Evolutionary conservation across 2,329 filamentous ascomycete genomes (phyloP).

Genomic region (Aspergillus sp.): DNA sequence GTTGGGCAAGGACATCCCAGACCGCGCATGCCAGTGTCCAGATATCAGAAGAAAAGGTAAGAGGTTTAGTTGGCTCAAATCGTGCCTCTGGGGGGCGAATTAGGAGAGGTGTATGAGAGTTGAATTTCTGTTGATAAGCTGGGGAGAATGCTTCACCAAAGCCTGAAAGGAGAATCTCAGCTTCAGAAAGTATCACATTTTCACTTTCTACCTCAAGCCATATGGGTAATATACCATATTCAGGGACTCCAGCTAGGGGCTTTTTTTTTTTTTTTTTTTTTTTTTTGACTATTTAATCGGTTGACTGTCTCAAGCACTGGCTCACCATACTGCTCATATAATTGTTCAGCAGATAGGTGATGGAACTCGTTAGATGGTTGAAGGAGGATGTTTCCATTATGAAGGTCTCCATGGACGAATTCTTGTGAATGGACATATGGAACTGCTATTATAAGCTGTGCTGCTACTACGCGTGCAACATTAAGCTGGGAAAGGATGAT

Average conservation of each 20-base stretch:
- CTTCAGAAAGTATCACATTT: slow-evolving; percentile 13
- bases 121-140: slow-evolving; percentile 1
- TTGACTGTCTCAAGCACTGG: slow-evolving; percentile 13
- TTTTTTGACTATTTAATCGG: slow-evolving; percentile 11
- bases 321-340: slow-evolving; percentile 14
- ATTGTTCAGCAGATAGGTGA: slow-evolving; percentile 11
- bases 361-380: slow-evolving; percentile 10
- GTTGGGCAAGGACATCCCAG: slow-evolving; percentile 25
- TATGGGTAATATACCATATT: slow-evolving; percentile 11
- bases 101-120: slow-evolving; percentile 13
- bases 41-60: slow-evolving; percentile 26
- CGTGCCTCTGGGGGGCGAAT: slow-evolving; percentile 26
- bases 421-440: slow-evolving; percentile 16
- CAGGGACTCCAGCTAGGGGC: slow-evolving; percentile 14
- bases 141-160: slow-evolving; percentile 22
- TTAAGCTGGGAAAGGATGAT: slow-evolving; percentile 7
- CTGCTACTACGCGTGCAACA: slow-evolving; percentile 11
- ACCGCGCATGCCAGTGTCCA: slow-evolving; percentile 25
- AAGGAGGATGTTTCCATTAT: slow-evolving; percentile 17
- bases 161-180: slow-evolving; percentile 16
- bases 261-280: too few relatives aligned
- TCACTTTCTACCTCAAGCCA: slow-evolving; percentile 21
- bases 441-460: slow-evolving; percentile 17
- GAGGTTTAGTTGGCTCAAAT: slow-evolving; percentile 24
- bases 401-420: slow-evolving; percentile 19